Evolutionary conservation across 164 flowering plant genomes (phyloP).

Genomic region (Protea cynaroides): DNA sequence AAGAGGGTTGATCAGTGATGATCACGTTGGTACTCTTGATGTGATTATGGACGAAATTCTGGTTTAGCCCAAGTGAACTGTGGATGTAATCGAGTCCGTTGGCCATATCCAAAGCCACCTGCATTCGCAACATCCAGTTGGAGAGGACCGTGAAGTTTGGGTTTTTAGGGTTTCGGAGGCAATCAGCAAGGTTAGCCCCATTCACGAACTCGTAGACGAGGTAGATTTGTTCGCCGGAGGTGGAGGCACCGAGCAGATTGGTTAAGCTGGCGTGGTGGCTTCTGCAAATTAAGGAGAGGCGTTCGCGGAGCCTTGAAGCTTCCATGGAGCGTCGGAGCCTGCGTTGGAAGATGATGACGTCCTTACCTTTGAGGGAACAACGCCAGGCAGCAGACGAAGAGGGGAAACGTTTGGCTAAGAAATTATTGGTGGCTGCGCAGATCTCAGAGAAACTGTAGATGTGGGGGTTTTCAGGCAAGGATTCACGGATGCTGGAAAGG

Average conservation of each 20-base stretch:
- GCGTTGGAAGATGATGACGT: conserved; percentile 53
- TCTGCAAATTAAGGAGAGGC: conserved; percentile 41
- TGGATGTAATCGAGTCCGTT: conserved; percentile 86
- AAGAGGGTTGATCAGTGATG: conserved; percentile 50
- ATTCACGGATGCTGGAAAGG: conserved; percentile 28
- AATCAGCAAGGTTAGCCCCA: conserved; percentile 52
- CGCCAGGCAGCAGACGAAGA: conserved; percentile 67
- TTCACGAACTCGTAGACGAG: conserved; percentile 64
- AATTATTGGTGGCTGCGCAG: conserved; percentile 42
- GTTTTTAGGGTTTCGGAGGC: conserved; percentile 57
- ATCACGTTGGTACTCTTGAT: conserved; percentile 60
- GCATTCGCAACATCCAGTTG: conserved; percentile 71
- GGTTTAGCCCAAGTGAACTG: conserved; percentile 39
- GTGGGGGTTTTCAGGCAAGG: conserved; percentile 36
- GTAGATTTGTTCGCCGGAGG: conserved; percentile 56
- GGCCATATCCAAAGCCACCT: conserved; percentile 72
- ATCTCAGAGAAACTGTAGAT: conserved; percentile 49
- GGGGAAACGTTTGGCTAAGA: conserved; percentile 35
- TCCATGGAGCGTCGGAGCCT: conserved; percentile 41
- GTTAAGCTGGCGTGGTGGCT: conserved; percentile 61
- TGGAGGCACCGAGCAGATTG: conserved; percentile 65
- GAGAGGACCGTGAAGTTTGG: conserved; percentile 63
- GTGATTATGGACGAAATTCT: conserved; percentile 54
- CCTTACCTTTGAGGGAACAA: conserved; percentile 41
- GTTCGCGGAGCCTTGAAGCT: conserved; percentile 24